A percentile compares a stretch with the other conserved stretches of the same genome.
Conservation (phyloP, 2,329 filamentous ascomycete genomes). For the Bipolaris sorokiniana region DNA sequence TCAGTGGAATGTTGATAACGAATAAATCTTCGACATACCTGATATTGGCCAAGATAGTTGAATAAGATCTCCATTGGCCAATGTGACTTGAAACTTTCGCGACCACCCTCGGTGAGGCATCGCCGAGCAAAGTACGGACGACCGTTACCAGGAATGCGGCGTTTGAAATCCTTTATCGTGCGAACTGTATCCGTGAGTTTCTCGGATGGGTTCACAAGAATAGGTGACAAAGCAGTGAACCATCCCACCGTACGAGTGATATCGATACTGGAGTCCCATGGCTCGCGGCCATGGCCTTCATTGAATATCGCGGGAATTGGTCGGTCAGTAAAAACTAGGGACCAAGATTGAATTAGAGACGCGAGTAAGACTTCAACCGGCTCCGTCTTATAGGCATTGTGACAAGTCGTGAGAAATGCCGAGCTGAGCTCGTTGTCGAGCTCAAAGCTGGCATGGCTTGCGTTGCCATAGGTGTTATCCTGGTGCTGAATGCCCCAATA, state of each 20-base stretch:
- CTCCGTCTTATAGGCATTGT: conserved; percentile 60
- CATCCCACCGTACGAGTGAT: conserved; percentile 65
- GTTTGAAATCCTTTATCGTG: conserved; percentile 61
- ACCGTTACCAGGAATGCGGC: conserved; percentile 39
- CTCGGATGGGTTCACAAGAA: conserved; percentile 41
- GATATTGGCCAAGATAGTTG: conserved; percentile 60
- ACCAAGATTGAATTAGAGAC: conserved; percentile 62
- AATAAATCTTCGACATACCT: conserved; percentile 44
- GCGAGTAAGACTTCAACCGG: conserved; percentile 63
- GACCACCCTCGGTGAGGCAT: conserved; percentile 39
- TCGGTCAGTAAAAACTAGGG: conserved; percentile 62
- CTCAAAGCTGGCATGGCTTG: conserved; percentile 41
- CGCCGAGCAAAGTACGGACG: conserved; percentile 56
- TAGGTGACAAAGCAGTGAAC: conserved; percentile 62
- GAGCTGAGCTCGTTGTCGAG: conserved; percentile 33
- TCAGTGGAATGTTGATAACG: conserved; percentile 16
- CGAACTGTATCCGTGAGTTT: conserved; percentile 58
- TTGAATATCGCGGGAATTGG: conserved; percentile 57
- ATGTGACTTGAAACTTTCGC: conserved; percentile 42
- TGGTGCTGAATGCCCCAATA: conserved; percentile 50
- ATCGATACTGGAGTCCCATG: conserved; percentile 55
- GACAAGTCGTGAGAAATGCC: conserved; percentile 37
- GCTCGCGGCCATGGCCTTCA: conserved; percentile 48
- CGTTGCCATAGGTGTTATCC: conserved; percentile 49
- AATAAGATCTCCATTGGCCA: conserved; percentile 64